These are phyloP conservation scores for Sclerotinia minor DNA, from an alignment of 2,329 filamentous ascomycete genomes.

Conservation along the genomic window DNA sequence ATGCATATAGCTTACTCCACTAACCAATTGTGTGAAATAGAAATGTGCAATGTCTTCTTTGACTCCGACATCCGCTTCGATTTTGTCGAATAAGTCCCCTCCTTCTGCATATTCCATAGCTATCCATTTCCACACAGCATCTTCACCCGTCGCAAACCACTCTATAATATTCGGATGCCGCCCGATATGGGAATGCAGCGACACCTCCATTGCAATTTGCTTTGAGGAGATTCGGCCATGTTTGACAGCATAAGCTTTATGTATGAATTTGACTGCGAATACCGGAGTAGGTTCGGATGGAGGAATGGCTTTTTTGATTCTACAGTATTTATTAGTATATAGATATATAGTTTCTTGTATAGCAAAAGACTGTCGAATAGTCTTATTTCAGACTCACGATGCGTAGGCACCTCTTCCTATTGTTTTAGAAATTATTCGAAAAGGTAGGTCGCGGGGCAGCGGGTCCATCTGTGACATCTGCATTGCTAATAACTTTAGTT, in stretches of 20 bases:
- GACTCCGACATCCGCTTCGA: conserved; percentile 96
- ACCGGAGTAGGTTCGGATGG: conserved; percentile 67
- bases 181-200: conserved; percentile 83
- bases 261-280: conserved; percentile 98
- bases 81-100: conserved; percentile 98
- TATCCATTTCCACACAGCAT: conserved; percentile 89
- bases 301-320: conserved; percentile 83
- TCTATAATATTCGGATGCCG: conserved; percentile 92
- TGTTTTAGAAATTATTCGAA: conserved; percentile 92
- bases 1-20: conserved; percentile 92
- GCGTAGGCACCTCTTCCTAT: conserved; percentile 97
- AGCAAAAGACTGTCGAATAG: neutral
- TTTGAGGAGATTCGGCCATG: conserved; percentile 86
- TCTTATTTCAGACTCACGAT: conserved; percentile 60
- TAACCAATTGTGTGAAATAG: conserved; percentile 90
- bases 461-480: conserved; percentile 83
- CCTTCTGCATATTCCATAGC: conserved; percentile 97
- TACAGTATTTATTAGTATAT: conserved; percentile 29
- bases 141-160: conserved; percentile 86
- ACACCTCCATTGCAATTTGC: conserved; percentile 89
- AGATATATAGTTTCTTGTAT: neutral
- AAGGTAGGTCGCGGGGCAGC: conserved; percentile 80
- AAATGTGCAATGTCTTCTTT: conserved; percentile 91
- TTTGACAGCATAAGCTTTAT: conserved; percentile 90
- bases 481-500: conserved; percentile 43